These are phyloP conservation scores for Herpetomonas tarakana DNA, from an alignment of 208 protist species.

Conservation along the genomic window DNA sequence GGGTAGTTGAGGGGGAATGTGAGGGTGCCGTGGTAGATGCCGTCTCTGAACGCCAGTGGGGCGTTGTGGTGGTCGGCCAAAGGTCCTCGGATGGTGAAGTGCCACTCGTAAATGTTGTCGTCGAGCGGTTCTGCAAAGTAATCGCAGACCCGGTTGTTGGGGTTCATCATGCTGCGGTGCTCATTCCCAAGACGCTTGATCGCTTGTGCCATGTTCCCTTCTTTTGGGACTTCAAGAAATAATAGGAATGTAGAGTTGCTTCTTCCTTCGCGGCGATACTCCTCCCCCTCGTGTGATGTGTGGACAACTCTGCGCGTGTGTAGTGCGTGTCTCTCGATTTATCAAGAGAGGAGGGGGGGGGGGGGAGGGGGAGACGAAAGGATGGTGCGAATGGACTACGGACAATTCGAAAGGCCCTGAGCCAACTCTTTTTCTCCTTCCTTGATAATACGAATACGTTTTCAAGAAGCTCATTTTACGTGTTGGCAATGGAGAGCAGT, in stretches of 20 bases:
- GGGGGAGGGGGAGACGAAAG: too few relatives aligned
- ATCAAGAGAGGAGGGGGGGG: too few relatives aligned
- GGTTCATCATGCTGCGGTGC: slow-evolving; percentile 39
- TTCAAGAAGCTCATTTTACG: too few relatives aligned
- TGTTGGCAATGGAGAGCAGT: too few relatives aligned
- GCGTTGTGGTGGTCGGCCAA: slow-evolving; percentile 7
- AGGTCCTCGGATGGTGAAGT: slow-evolving; percentile 96
- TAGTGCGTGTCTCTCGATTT: too few relatives aligned
- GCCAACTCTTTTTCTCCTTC: too few relatives aligned
- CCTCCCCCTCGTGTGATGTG: too few relatives aligned
- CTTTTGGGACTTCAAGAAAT: not conserved
- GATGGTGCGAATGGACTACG: too few relatives aligned
- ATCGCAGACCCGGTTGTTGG: slow-evolving; percentile 49
- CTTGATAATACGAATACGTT: too few relatives aligned
- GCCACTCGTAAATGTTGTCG: slow-evolving; percentile 98
- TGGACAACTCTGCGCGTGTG: too few relatives aligned
- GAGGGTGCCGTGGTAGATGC: slow-evolving; percentile 86
- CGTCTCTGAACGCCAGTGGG: slow-evolving; percentile 53
- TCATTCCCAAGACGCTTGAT: slow-evolving; percentile 76
- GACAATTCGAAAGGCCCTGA: too few relatives aligned
- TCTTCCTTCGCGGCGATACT: too few relatives aligned
- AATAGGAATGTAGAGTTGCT: not conserved
- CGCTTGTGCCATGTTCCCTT: slow-evolving; percentile 24
- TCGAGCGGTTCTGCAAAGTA: slow-evolving; percentile 60
- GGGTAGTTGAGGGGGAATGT: slow-evolving; percentile 85